Percentiles rank a stretch among this genome's conserved stretches.
These are phyloP conservation scores for Geotrichum australiense DNA, from an alignment of 1,139 yeast genomes.

Conservation along the genomic window DNA sequence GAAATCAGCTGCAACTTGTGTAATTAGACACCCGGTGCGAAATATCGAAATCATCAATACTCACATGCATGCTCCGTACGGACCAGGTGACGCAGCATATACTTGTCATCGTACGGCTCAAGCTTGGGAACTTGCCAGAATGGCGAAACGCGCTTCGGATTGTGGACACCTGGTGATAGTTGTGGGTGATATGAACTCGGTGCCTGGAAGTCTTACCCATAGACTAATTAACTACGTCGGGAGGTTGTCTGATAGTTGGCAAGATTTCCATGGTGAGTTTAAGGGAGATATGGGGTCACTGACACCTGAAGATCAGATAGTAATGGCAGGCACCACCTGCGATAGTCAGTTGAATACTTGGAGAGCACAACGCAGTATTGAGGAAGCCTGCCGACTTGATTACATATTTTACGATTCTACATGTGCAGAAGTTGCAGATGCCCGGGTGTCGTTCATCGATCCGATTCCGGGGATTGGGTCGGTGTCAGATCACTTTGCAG, in stretches of 20 bases:
- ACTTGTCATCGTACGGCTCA: conserved; percentile 87
- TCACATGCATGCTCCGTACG: conserved; percentile 97
- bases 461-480: conserved; percentile 55
- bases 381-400: conserved; percentile 86
- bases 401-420: conserved; percentile 70
- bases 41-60: conserved; percentile 79
- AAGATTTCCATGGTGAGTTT: conserved; percentile 47
- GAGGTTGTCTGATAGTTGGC: conserved; percentile 79
- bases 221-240: conserved; percentile 65
- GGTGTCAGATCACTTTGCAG: conserved; percentile 91
- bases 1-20: conserved; percentile 73
- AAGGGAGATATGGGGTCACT: conserved; percentile 36
- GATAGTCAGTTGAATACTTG: conserved; percentile 83
- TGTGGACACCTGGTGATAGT: conserved; percentile 82
- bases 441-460: conserved; percentile 70
- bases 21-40: conserved; percentile 47
- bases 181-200: conserved; percentile 88
- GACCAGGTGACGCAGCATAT: conserved; percentile 84
- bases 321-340: conserved; percentile 77
- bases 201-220: conserved; percentile 81
- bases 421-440: conserved; percentile 47
- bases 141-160: conserved; percentile 53
- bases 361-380: conserved; percentile 54
- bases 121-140: conserved; percentile 86
- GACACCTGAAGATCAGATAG: conserved; percentile 62